Base-by-base conservation (phyloP, 2,329 filamentous ascomycete species). In the Colletotrichum cuscutae region DNA sequence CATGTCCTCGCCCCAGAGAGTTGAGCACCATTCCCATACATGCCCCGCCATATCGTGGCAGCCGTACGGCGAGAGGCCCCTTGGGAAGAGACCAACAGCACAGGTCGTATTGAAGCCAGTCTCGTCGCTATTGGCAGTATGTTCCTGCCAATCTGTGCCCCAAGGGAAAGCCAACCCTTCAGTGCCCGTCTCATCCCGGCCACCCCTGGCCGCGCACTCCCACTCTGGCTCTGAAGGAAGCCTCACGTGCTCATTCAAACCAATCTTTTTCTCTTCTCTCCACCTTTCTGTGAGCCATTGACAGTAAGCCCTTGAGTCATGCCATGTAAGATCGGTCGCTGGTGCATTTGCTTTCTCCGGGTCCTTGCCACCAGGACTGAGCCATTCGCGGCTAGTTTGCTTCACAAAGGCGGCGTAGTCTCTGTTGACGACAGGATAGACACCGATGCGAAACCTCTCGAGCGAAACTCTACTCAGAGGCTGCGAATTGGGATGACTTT, bases 21-120 rank as follows among this genome's bases (percentile, higher is more conserved):
- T 71, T 9, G 68, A 61, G 11, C 68, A 71, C 68, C 68, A 68
- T 24, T 71, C 64, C 68, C 68, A 68, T 2, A 62, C 64, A 1
- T 71, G 64, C 2, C 64, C 68, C 13, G 68, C 64, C 57, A 71
- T 61, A 2, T 71, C 68, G 11, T 42, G 26, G 35, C 64, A 68
- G 1, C 68, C 64, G 3, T 68, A 71, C 0, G 68, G 46, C 9
- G 68, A 71, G n/a, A 26, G 56, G 6, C 63, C 63, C 19, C 26
- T 57, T 19, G 64, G 57, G 9, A 71, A 68, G 1, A 71, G 35
- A 6, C 68, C 68, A 11, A 68, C 64, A 9, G 68, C 46, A 26
- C 68, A 68, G 0, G 57, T 62, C 1, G 19, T 56, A 4, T 68
- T 68, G 4, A 68, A 61, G 4, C 49, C 57, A 19, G 15, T 19